Base-by-base conservation (phyloP, 768 basidiomycete genomes). In the Russula brevipes region DNA sequence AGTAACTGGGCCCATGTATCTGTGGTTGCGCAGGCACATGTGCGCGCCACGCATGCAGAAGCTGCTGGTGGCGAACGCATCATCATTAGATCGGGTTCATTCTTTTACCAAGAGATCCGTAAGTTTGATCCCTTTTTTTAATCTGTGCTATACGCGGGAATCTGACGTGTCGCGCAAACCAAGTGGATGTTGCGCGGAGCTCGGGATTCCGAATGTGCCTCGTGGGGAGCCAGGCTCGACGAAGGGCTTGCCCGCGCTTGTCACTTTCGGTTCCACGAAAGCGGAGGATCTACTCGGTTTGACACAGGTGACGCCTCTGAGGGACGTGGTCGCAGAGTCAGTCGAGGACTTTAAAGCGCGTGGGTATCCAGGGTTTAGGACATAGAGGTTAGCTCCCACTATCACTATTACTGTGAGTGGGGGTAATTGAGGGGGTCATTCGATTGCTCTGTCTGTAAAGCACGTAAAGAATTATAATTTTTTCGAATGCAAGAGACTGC, bases 101-200 rank as follows among this genome's bases (percentile, higher is more conserved):
- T 57, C 55, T 57, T 63, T 45, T 57, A 38, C 19, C 64, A 65
- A 39, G 61, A 65, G 4, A 0, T 65, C 31, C 50, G 64, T 63
- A 10, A 56, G 64, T 47, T 10, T 16, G 4, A 30, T 45, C 11
- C 17, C 11, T 1, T 16, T n/a, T 2, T 14, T 4, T 0, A 6
- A 24, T 24, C 24, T 24, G 24, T 24, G 24, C 36, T 54, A 7
- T 30, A 60, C 30, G 11, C 10, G 1, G 35, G 8, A 11, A 33
- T 2, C 42, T 45, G 44, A 54, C 12, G 30, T 33, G 36, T 19
- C 17, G 0, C 31, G 3, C 38, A 4, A 44, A 38, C 33, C 19
- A 41, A 65, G 63, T 64, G 31, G 59, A 64, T 14, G 47, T 36
- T 7, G 63, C 63, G 54, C 63, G 2, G 63, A 64, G 14, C 58